Base-by-base conservation (phyloP, 2,329 filamentous ascomycete species). In the Claviceps africana region DNA sequence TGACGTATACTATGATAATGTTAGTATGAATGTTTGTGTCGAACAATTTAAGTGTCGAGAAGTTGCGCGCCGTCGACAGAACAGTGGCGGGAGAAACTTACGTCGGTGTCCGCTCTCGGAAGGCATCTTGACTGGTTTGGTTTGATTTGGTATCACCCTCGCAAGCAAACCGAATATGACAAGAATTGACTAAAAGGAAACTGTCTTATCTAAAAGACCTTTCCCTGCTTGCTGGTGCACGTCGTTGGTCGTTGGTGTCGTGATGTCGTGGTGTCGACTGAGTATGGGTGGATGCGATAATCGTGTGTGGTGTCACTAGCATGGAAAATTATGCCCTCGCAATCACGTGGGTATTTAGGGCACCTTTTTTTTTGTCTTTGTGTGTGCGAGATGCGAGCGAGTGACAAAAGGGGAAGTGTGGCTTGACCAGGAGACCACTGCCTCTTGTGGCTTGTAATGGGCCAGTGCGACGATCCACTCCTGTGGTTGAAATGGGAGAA, bases 81-180 rank as follows among this genome's bases (percentile, higher is more conserved):
- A 44, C 42, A 25, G 35, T 54, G 31, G 44, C 33, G 33, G 37
- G 13, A 33, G 44, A 86, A 6, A 47, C 86, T 86, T 76, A 91
- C 86, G 78, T 85, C 86, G 82, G 83, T 90, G 85, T 76, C 86
- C 86, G 71, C 84, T 78, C 82, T 88, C 85, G 70, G 86, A 84
- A 85, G 85, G 81, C 86, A 93, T 93, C 73, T 81, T 89, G 83
- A 75, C 74, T 74, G 70, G 65, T 65, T 60, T 72, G 43, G 65
- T 65, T 60, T 72, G 43, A 48, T 65, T 64, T 64, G 61, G 66
- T 67, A 67, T 66, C 67, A 64, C 66, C 67, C 70, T 71, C 71
- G 72, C 69, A 68, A 70, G 65, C 66, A 67, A 72, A 5, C 67
- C 69, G 64, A 67, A 61, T 66, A 64, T 66, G 62, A 65, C 62